These are phyloP conservation scores for Jacaranda copaia DNA, from an alignment of 257 asterid genomes.

Conservation along the genomic window DNA sequence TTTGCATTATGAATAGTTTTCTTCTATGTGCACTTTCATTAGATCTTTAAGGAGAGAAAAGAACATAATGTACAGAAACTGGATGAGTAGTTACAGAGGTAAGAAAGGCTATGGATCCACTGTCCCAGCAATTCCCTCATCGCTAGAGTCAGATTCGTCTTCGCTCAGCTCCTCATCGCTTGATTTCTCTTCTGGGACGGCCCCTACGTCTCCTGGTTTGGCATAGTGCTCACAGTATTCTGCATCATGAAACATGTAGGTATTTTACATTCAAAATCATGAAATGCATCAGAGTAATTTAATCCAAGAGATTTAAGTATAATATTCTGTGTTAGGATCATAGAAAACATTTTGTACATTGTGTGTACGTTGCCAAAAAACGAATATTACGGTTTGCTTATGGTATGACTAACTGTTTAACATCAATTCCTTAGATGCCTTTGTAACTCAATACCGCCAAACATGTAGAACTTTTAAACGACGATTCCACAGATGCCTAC, in stretches of 20 bases:
- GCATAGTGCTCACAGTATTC: conserved; percentile 89
- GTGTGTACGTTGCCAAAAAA: background rate
- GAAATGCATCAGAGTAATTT: background rate
- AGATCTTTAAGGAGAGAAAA: conserved; percentile 25
- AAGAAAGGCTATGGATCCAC: conserved; percentile 59
- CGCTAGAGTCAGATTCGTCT: conserved; percentile 68
- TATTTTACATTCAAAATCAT: background rate
- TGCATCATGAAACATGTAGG: conserved; percentile 35
- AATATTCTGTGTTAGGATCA: background rate
- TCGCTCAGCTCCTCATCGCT: conserved; percentile 84
- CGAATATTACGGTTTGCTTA: background rate
- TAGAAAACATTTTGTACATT: background rate
- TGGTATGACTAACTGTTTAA: too few species aligned
- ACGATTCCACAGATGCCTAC: too few species aligned
- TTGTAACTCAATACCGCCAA: too few species aligned
- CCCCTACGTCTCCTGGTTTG: conserved; percentile 83
- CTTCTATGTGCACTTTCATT: conserved; percentile 31
- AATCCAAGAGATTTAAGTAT: background rate
- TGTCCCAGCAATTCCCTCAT: conserved; percentile 67
- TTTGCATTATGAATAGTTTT: conserved; percentile 45
- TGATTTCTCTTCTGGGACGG: conserved; percentile 58
- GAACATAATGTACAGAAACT: conserved; percentile 49
- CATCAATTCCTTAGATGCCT: too few species aligned
- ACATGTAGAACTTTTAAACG: too few species aligned
- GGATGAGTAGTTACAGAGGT: conserved; percentile 8